Conservation (phyloP, 73 alveolate species). For the Diophrys sp. region DNA sequence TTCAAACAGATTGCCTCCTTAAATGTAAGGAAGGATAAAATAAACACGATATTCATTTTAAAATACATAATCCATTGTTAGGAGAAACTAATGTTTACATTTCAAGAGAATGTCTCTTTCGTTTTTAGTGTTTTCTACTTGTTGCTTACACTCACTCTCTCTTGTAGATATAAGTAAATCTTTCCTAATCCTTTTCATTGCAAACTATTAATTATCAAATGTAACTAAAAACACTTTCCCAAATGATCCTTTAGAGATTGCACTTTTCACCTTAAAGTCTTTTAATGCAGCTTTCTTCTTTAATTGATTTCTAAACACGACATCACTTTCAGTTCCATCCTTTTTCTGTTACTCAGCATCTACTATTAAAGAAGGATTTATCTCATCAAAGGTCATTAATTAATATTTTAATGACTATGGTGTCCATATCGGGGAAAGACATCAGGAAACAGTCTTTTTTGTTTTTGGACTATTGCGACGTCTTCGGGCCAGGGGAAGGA, state of each 20-base stretch:
- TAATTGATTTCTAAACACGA: too few species aligned
- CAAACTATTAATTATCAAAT: conserved; percentile 34
- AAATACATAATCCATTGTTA: conserved; percentile 55
- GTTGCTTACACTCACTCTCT: conserved; percentile 71
- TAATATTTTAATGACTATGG: too few species aligned
- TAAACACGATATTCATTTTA: conserved; percentile 45
- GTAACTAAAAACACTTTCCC: conserved; percentile 67
- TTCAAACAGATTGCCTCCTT: conserved; percentile 63
- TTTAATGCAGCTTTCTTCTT: too few species aligned
- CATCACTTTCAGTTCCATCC: too few species aligned
- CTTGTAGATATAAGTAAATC: conserved; percentile 79
- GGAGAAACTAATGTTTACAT: conserved; percentile 59
- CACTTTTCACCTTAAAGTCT: conserved; percentile 53
- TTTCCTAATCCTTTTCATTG: conserved; percentile 76
- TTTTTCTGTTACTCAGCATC: too few species aligned
- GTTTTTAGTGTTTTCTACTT: conserved; percentile 61
- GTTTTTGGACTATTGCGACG: too few species aligned
- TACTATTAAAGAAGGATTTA: too few species aligned
- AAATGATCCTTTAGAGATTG: conserved; percentile 58
- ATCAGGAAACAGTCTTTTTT: too few species aligned
- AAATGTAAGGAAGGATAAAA: conserved; percentile 43
- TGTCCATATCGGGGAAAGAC: too few species aligned
- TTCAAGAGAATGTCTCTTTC: conserved; percentile 69
- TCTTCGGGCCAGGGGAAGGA: too few species aligned
- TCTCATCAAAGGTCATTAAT: too few species aligned